Conservation (phyloP, 2,329 filamentous ascomycete species). For the Hypoxylon sp. region DNA sequence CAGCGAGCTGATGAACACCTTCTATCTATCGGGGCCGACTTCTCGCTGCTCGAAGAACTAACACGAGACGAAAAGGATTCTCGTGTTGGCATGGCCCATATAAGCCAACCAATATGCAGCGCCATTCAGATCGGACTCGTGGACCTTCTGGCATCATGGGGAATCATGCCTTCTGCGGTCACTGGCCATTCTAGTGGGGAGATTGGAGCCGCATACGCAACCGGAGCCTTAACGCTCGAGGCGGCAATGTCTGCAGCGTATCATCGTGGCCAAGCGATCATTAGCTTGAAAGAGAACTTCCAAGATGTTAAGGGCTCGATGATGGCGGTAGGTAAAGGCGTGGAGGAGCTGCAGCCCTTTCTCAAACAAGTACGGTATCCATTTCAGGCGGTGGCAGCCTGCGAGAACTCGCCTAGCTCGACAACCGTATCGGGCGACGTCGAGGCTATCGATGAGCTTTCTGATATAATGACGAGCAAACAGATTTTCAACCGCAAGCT, state of each 20-base stretch:
- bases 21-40: slow-evolving; percentile 41
- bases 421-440: slow-evolving; percentile 44
- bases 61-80: slow-evolving; percentile 37
- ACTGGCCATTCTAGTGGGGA: slow-evolving; percentile 47
- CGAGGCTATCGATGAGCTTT: slow-evolving; percentile 43
- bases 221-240: slow-evolving; percentile 46
- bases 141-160: slow-evolving; percentile 52
- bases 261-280: slow-evolving; percentile 58
- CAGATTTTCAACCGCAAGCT: slow-evolving; percentile 46
- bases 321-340: slow-evolving; percentile 65
- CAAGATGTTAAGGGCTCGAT: slow-evolving; percentile 61
- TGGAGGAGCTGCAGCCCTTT: slow-evolving; percentile 53
- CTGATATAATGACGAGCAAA: slow-evolving; percentile 34
- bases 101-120: slow-evolving; percentile 55
- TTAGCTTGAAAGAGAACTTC: slow-evolving; percentile 54
- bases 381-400: slow-evolving; percentile 45
- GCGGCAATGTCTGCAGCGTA: slow-evolving; percentile 45
- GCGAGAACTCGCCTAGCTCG: slow-evolving; percentile 45
- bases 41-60: slow-evolving; percentile 45
- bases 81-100: slow-evolving; percentile 44
- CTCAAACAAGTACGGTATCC: slow-evolving; percentile 45
- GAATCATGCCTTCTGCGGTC: slow-evolving; percentile 48
- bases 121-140: slow-evolving; percentile 59
- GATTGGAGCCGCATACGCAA: slow-evolving; percentile 46
- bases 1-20: slow-evolving; percentile 35